A percentile compares a stretch with the other conserved stretches of the same genome.
Conservation (phyloP, 768 basidiomycete genomes). For the Fomitopsis serialis region DNA sequence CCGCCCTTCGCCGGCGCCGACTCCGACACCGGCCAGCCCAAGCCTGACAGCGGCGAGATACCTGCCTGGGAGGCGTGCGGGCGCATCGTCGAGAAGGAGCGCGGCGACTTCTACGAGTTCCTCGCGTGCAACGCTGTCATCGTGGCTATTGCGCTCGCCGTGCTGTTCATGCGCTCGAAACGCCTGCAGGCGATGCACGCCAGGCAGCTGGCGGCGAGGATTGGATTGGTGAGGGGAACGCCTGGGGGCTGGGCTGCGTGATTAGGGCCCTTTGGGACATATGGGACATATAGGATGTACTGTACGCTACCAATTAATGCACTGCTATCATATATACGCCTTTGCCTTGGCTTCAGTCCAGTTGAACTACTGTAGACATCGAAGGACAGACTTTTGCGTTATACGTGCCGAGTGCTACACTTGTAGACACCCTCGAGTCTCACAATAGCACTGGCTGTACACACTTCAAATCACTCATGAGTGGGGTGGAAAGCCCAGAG, state of each 20-base stretch:
- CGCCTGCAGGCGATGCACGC: conserved; percentile 71
- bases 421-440: too few relatives aligned
- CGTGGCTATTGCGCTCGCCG: conserved; percentile 53
- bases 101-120: conserved; percentile 89
- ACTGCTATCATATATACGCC: too few relatives aligned
- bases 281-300: too few relatives aligned
- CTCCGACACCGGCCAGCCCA: conserved; percentile 4
- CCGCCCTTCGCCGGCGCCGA: conserved; percentile 12
- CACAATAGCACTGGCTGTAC: too few relatives aligned
- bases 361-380: too few relatives aligned
- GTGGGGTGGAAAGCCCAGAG: too few relatives aligned
- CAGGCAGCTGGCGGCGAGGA: conserved; percentile 78
- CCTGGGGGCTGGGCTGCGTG: conserved; percentile 19
- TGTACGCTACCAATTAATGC: too few relatives aligned
- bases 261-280: too few relatives aligned
- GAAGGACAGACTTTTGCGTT: too few relatives aligned
- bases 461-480: too few relatives aligned
- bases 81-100: conserved; percentile 72
- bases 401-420: too few relatives aligned
- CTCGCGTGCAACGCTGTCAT: conserved; percentile 78
- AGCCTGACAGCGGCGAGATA: conserved; percentile 41
- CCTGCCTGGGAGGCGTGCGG: conserved; percentile 94
- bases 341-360: too few relatives aligned
- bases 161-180: conserved; percentile 66
- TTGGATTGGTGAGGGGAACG: conserved; percentile 60